Evolutionary conservation across 345 rosid species (phyloP), one percentile per base, ranked within the genome.

Genomic region (Lepidium aucheri): DNA sequence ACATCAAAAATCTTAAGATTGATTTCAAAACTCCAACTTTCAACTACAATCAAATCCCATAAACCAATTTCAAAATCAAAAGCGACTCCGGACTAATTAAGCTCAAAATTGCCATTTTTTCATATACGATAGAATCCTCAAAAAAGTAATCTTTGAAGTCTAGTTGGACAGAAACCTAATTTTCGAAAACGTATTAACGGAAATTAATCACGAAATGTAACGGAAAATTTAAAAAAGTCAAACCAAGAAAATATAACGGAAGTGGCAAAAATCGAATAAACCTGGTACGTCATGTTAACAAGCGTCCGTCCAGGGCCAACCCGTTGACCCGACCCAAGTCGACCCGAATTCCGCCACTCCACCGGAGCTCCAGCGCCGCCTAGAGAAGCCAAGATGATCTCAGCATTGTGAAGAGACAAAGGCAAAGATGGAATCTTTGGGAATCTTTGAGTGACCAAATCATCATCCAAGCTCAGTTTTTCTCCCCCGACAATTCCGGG

Each of bases 351-450:
- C 26, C 76, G 55, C 98, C 95, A 88, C 71, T 70, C 80, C n/a
- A 65, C 60, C 20, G 97, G 96, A 51, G 67, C 82, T 46, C 60
- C 38, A 14, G 57, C 69, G 12, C 96, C 99, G 15, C 78, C 76
- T 0, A 94, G 87, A 33, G 90, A 79, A 46, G 80, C 77, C 72
- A 94, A 73, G 8, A 94, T 71, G 81, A 63, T 74, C 69, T 80
- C 84, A 14, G 96, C 99, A 68, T 80, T 81, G 77, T 67, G 84
- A 40, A 67, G 68, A 45, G 95, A 82, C 76, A 94, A 61, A 72
- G 97, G 99, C 83, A 90, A 14, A 59, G 99, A 94, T 33, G 80
- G 85, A 42, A 94, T 85, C 39, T 73, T 80, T 1, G 96, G 99
- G 49, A 88, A 94, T 65, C 84, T 86, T 44, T 51, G 49, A 64